Percentiles rank a stretch among this genome's conserved stretches.
Evolutionary conservation across 208 protist genomes (phyloP).

Genomic region (Trypanosoma congolense): DNA sequence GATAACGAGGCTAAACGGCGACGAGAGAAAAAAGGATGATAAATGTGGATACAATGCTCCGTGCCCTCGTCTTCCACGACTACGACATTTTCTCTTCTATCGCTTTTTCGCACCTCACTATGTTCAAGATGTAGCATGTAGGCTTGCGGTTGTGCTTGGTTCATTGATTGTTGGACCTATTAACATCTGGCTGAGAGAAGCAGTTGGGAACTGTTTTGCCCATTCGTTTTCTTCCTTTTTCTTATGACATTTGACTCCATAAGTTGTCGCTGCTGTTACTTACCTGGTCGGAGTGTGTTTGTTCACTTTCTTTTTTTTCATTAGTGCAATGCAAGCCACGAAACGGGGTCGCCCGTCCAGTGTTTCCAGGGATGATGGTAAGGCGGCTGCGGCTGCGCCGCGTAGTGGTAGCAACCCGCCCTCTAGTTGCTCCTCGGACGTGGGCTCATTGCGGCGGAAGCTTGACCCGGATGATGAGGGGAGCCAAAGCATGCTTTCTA

Average conservation of each 20-base stretch:
- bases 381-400: background rate
- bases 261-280: too few species aligned
- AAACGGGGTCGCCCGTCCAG: background rate
- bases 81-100: slow-evolving; percentile 15
- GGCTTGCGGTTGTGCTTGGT: background rate
- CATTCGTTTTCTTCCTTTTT: too few species aligned
- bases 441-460: slow-evolving; percentile 5
- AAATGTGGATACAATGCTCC: too few species aligned
- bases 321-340: background rate
- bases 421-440: slow-evolving; percentile 15
- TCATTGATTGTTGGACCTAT: too few species aligned
- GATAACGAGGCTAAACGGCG: too few species aligned
- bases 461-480: slow-evolving; percentile 22
- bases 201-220: too few species aligned
- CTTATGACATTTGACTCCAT: too few species aligned
- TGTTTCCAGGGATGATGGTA: background rate
- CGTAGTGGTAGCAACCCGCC: slow-evolving; percentile 4
- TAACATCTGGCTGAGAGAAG: too few species aligned
- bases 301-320: too few species aligned
- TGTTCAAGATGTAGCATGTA: background rate
- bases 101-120: slow-evolving; percentile 7
- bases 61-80: slow-evolving; percentile 5
- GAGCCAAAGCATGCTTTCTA: slow-evolving; percentile 16
- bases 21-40: too few species aligned
- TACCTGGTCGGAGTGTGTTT: too few species aligned